Evolutionary conservation across 768 basidiomycete species (phyloP).

Genomic region (Pulveroboletus frians): DNA sequence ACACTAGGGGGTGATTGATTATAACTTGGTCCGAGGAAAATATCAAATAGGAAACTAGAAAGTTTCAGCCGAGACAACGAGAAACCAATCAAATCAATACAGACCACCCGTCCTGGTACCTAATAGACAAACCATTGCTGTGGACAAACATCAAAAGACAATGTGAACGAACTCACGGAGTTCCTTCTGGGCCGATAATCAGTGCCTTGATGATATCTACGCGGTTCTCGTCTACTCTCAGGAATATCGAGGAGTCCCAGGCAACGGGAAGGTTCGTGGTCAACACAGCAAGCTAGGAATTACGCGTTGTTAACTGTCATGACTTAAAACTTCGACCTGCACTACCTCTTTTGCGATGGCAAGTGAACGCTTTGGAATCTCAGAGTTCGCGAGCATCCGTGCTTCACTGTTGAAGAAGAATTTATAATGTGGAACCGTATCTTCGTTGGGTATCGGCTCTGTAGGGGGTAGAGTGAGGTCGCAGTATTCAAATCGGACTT

Average conservation of each 20-base stretch:
- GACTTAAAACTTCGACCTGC: background rate
- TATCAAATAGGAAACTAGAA: constrained; percentile 74
- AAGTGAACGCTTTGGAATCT: constrained; percentile 85
- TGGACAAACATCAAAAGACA: background rate
- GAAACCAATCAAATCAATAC: constrained; percentile 19
- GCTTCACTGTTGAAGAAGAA: constrained; percentile 81
- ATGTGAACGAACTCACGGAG: constrained; percentile 57
- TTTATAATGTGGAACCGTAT: constrained; percentile 68
- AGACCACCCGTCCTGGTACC: constrained; percentile 89
- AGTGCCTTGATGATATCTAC: constrained; percentile 91
- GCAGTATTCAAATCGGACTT: constrained; percentile 84
- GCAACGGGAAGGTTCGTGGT: constrained; percentile 92
- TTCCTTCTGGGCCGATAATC: constrained; percentile 89
- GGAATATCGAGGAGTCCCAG: constrained; percentile 91
- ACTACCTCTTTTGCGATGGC: constrained; percentile 94
- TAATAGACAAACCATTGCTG: constrained; percentile 27
- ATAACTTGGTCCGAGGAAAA: constrained; percentile 86
- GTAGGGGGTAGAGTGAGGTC: constrained; percentile 57
- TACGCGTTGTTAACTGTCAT: constrained; percentile 5
- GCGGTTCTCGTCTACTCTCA: constrained; percentile 87
- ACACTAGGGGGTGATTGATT: constrained; percentile 80
- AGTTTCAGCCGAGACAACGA: constrained; percentile 5
- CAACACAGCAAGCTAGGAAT: constrained; percentile 77
- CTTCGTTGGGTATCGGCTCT: constrained; percentile 36
- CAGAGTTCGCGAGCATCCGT: constrained; percentile 75